Evolutionary conservation across 805 yeast genomes (phyloP), one percentile per base, ranked within the genome.

Genomic region (Cyberlindnera nakhonratchasimensis): DNA sequence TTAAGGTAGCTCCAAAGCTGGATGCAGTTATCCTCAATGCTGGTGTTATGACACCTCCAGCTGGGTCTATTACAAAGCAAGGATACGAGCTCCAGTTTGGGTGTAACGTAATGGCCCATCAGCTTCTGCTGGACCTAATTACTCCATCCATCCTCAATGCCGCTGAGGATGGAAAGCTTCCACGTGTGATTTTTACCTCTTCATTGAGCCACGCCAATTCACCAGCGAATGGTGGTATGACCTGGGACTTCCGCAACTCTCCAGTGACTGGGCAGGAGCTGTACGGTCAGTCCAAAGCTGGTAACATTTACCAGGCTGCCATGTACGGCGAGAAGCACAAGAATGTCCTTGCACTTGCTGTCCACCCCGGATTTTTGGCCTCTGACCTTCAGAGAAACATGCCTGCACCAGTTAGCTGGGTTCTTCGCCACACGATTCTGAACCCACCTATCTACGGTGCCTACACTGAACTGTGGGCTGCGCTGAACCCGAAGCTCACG

Each of bases 1-100:
- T 55, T 12, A 23, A 34, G 4, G 2, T 8, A 5, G 44, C 49
- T 14, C 62, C 62, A 16, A 40, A 47, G 10, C 43, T 72, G 29
- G 63, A 72, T 37, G 58, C 65, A 2, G 58, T 69, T 14, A 55
- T 72, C 30, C 65, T 67, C 48, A 73, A 72, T 49, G 76, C 75
- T 11, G 75, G 74, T 24, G 66, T 72, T 4, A 67, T 69, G 71
- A 43, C 36, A 3, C 69, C 70, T 5, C 69, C 74, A 5, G 33
- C 39, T n/a, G 67, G 63, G 1, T 48, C 67, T 7, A 40, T 40
- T 23, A 65, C 77, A 2, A 54, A 39, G 11, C 77, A 75, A 54
- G 77, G 74, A 9, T 65, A 62, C 42, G 80, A 75, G 40, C 42
- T 62, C 29, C 74, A 70, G 39, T 55, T 73, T 33, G 80, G 76